Evolutionary conservation across 2,329 filamentous ascomycete genomes (phyloP), one percentile per base, ranked within the genome.

Genomic region (Macrophomina tecta): DNA sequence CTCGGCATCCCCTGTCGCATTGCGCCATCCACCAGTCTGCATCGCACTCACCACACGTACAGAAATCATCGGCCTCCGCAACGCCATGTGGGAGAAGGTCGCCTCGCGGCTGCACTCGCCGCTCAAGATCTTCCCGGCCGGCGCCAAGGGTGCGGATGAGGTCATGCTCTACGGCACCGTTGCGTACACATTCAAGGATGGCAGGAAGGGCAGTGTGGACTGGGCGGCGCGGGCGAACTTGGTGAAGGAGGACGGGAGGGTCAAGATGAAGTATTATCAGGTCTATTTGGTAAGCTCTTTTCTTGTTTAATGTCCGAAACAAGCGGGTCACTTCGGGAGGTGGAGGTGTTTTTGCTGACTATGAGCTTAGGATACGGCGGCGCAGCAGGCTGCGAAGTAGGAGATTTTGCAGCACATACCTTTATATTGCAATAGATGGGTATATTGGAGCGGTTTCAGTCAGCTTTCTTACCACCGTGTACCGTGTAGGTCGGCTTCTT

Each of bases 211-310:
- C 3, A 72, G 72, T 2, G 73, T 86, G 4, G 84, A 86, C 11
- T 89, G 86, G 86, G 83, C 84, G 18, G 86, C 81, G 62, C 78
- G 84, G 68, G 86, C 84, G 4, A 79, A 84, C 64, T 80, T 90
- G 52, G 75, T 81, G 34, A 82, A 84, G 5, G 78, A 79, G 52
- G 82, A 84, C 53, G 86, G 83, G 4, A 82, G 81, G 69, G 83
- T 87, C 73, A 86, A 81, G 75, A 80, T 86, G 78, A 76, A 79
- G 36, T 84, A 82, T 69, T 86, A 87, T 73, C 84, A 86, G 72
- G 83, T 86, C 5, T 86, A 85, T 71, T 68, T 86, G 70, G 84
- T 85, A 68, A 77, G 82, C 77, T 28, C 5, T 23, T 18, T 6
- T 53, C 6, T 55, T 23, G 2, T 23, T 23, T 23, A 23, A 23